These are phyloP conservation scores for Ophiocordyceps camponoti-leonardi DNA, from an alignment of 2,329 filamentous ascomycete genomes.

Conservation along the genomic window DNA sequence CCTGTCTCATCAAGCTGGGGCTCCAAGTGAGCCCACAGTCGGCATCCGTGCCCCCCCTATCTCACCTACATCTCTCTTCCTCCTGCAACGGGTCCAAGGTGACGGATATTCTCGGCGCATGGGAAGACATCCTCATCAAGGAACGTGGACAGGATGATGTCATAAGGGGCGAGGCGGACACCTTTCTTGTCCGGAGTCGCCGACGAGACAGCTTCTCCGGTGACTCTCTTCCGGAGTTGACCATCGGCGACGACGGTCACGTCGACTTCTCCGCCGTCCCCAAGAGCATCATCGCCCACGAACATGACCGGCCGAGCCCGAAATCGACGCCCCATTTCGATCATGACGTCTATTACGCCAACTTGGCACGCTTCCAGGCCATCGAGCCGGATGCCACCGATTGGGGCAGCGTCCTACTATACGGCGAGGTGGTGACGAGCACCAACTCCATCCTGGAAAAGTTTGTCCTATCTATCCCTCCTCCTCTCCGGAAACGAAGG, in stretches of 20 bases:
- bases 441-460: conserved; percentile 90
- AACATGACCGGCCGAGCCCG: conserved; percentile 44
- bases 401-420: conserved; percentile 68
- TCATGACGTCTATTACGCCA: conserved; percentile 60
- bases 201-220: conserved; percentile 35
- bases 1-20: conserved; percentile 63
- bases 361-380: conserved; percentile 48
- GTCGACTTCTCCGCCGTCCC: conserved; percentile 57
- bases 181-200: conserved; percentile 59
- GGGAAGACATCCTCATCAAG: conserved; percentile 48
- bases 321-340: conserved; percentile 77
- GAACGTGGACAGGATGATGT: conserved; percentile 53
- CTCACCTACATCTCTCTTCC: conserved; percentile 70
- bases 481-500: background rate
- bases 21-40: conserved; percentile 58
- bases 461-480: conserved; percentile 21
- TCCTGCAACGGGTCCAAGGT: conserved; percentile 47
- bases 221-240: conserved; percentile 1
- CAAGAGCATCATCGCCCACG: conserved; percentile 61
- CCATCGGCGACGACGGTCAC: conserved; percentile 34
- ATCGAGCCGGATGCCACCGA: conserved; percentile 36
- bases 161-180: conserved; percentile 68
- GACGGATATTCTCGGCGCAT: conserved; percentile 47
- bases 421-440: conserved; percentile 83
- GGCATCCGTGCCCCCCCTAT: conserved; percentile 59